Conservation (phyloP, 306 rosid species). For the Gillenia trifoliata region DNA sequence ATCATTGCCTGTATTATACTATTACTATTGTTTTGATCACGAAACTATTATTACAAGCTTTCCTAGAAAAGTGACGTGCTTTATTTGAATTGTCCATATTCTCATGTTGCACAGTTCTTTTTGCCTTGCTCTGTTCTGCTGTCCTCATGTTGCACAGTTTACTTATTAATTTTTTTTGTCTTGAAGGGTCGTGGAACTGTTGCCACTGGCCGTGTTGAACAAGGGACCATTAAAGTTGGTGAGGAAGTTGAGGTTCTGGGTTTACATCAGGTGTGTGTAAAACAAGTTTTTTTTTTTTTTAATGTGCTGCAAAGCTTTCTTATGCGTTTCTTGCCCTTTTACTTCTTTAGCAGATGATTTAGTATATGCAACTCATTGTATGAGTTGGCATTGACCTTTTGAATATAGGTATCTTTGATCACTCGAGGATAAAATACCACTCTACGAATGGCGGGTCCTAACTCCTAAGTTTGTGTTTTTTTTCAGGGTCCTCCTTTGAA, state of each 20-base stretch:
- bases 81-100: not conserved
- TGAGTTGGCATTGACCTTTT: not conserved
- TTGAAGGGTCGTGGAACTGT: conserved; percentile 98
- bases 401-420: not conserved
- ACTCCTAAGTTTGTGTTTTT: conserved; percentile 25
- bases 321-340: not conserved
- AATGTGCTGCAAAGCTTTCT: not conserved
- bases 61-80: not conserved
- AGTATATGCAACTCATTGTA: not conserved
- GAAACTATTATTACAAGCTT: not conserved
- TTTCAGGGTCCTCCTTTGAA: conserved; percentile 74
- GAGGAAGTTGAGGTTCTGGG: conserved; percentile 97
- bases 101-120: not conserved
- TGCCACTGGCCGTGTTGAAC: conserved; percentile 96
- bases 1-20: not conserved
- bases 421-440: not conserved
- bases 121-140: conserved; percentile 7
- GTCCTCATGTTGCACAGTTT: not conserved
- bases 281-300: not conserved
- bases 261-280: conserved; percentile 61
- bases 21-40: not conserved
- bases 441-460: conserved; percentile 12
- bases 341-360: conserved; percentile 13
- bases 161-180: not conserved
- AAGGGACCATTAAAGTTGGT: conserved; percentile 83